A percentile compares a stretch with the other conserved stretches of the same genome.
phyloP scores from a whole-genome alignment of 495 filamentous ascomycete genomes.

The Glonium stellatum region DNA sequence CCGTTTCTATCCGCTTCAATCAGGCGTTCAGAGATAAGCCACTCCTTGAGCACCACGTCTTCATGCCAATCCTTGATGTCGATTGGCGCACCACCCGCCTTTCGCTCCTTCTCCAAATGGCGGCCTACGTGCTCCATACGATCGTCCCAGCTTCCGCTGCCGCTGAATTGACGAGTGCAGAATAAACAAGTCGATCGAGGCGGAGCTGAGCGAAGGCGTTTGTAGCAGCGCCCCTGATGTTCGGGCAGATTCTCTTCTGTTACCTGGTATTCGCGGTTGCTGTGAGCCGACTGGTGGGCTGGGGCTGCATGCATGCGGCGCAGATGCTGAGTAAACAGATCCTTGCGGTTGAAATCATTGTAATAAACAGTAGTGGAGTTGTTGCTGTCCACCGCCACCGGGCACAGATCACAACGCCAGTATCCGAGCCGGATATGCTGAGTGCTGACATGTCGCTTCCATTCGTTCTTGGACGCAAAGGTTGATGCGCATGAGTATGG shows the following conservation, averaged over 20 bases:
- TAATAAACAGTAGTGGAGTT: conserved; percentile 29
- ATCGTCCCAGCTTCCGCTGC: conserved; percentile 64
- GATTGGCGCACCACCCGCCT: conserved; percentile 24
- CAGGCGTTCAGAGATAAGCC: conserved; percentile 48
- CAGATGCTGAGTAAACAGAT: conserved; percentile 86
- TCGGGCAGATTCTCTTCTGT: conserved; percentile 33
- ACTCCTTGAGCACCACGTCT: conserved; percentile 46
- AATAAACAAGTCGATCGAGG: conserved; percentile 58
- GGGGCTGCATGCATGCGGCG: conserved; percentile 74
- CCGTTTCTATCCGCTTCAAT: conserved; percentile 20
- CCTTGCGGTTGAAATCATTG: conserved; percentile 86
- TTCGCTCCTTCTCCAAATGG: conserved; percentile 57
- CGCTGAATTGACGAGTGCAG: conserved; percentile 56
- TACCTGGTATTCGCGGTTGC: conserved; percentile 11
- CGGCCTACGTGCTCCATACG: conserved; percentile 88
- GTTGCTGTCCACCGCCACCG: conserved; percentile 44
- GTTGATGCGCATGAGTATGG: conserved; percentile 77
- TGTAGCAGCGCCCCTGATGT: conserved; percentile 54
- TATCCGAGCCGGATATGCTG: conserved; percentile 74
- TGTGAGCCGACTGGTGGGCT: not conserved
- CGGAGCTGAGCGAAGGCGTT: conserved; percentile 55
- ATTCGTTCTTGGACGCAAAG: conserved; percentile 92
- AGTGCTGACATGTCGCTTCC: conserved; percentile 82
- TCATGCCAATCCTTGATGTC: conserved; percentile 36
- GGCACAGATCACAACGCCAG: conserved; percentile 70